A percentile compares a stretch with the other conserved stretches of the same genome.
Conservation (phyloP, 1,284 basidiomycete genomes). For the Apiotrichum brassicae region DNA sequence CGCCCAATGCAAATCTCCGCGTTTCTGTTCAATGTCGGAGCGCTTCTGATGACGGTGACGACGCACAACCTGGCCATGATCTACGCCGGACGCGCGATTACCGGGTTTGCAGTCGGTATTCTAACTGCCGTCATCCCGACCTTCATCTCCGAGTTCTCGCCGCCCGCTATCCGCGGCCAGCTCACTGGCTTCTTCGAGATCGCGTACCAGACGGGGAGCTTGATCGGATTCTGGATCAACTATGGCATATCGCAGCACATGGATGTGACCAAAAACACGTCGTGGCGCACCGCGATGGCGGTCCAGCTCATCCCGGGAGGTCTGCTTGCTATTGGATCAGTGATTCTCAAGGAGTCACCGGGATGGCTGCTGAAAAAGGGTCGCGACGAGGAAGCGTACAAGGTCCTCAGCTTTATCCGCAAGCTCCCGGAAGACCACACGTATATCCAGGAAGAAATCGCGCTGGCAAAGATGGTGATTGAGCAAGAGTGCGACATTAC, state of each 20-base stretch:
- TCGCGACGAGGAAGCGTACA: slow-evolving; percentile 44
- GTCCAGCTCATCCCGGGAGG: slow-evolving; percentile 54
- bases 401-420: slow-evolving; percentile 48
- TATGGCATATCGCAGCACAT: slow-evolving; percentile 50
- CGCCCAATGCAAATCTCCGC: slow-evolving; percentile 28
- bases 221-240: slow-evolving; percentile 50
- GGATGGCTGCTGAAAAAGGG: slow-evolving; percentile 52
- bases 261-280: slow-evolving; percentile 24
- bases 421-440: slow-evolving; percentile 43
- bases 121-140: slow-evolving; percentile 33
- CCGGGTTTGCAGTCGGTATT: slow-evolving; percentile 41
- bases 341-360: slow-evolving; percentile 53
- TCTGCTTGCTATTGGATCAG: slow-evolving; percentile 47
- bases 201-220: slow-evolving; percentile 37
- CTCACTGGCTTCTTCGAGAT: slow-evolving; percentile 53
- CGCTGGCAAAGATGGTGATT: slow-evolving; percentile 24
- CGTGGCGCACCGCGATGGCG: slow-evolving; percentile 53
- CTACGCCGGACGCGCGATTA: slow-evolving; percentile 37
- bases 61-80: slow-evolving; percentile 27
- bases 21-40: slow-evolving; percentile 40
- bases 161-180: slow-evolving; percentile 43
- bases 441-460: slow-evolving; percentile 46
- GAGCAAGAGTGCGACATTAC: slow-evolving; percentile 26
- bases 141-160: slow-evolving; percentile 44
- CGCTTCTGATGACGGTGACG: slow-evolving; percentile 37